A percentile compares a stretch with the other conserved stretches of the same genome.
These are phyloP conservation scores for Cadophora sp. DNA, from an alignment of 2,329 filamentous ascomycete genomes.

Conservation along the genomic window DNA sequence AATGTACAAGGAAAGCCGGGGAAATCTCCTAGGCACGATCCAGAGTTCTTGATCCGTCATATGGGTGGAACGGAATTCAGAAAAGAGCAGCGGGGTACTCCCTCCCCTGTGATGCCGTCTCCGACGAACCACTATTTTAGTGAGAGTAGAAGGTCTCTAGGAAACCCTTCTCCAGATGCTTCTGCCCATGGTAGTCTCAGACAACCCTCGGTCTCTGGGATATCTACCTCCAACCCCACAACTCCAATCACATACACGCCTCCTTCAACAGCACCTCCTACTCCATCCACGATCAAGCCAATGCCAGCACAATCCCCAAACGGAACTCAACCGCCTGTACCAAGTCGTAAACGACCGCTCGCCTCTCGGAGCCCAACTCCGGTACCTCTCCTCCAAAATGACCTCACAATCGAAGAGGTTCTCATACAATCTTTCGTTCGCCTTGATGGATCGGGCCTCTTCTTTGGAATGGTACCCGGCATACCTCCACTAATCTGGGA, in stretches of 20 bases:
- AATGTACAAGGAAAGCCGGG: background rate
- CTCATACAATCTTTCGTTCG: conserved; percentile 42
- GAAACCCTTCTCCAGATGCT: conserved; percentile 1
- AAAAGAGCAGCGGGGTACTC: conserved; percentile 18
- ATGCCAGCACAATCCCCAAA: background rate
- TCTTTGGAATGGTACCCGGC: conserved; percentile 39
- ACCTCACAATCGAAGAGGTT: conserved; percentile 40
- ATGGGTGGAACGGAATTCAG: conserved; percentile 24
- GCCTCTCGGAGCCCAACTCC: conserved; percentile 34
- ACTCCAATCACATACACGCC: conserved; percentile 27
- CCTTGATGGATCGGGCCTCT: conserved; percentile 40
- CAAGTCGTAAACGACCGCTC: conserved; percentile 33
- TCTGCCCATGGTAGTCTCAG: background rate
- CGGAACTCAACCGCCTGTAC: background rate
- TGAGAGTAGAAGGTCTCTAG: conserved; percentile 1
- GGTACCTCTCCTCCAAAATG: conserved; percentile 36
- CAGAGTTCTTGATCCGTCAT: conserved; percentile 9
- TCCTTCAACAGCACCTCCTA: conserved; percentile 25
- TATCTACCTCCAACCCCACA: conserved; percentile 22
- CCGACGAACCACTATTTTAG: background rate
- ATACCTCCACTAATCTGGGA: conserved; percentile 43
- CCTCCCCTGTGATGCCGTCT: background rate
- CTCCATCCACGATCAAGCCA: conserved; percentile 19
- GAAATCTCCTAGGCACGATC: conserved; percentile 21
- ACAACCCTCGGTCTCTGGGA: background rate